Conservation (phyloP, 768 basidiomycete genomes). For the Amanita phalloides region DNA sequence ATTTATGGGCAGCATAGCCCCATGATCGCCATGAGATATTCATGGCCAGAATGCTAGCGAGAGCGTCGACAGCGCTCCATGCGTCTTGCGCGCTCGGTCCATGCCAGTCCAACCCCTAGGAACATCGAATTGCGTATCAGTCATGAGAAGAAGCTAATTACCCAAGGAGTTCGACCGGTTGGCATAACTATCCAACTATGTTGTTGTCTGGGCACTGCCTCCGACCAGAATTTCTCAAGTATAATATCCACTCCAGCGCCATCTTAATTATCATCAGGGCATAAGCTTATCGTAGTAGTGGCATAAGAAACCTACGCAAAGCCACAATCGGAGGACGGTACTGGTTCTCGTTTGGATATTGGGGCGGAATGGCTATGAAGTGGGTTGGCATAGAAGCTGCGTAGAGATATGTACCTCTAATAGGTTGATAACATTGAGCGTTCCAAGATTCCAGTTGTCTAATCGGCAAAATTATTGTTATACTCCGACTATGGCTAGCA, state of each 20-base stretch:
- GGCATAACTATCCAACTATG: conserved; percentile 74
- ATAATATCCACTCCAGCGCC: conserved; percentile 80
- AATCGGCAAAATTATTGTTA: conserved; percentile 28
- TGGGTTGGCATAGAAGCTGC: conserved; percentile 40
- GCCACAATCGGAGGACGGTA: conserved; percentile 46
- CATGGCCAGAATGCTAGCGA: conserved; percentile 33
- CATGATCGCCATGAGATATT: conserved; percentile 28
- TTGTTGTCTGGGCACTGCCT: conserved; percentile 46
- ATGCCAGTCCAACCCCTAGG: conserved; percentile 87
- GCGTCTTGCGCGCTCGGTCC: conserved; percentile 70
- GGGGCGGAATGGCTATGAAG: conserved; percentile 52
- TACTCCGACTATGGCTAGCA: conserved; percentile 8
- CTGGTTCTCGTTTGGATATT: conserved; percentile 15
- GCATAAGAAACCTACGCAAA: conserved; percentile 36
- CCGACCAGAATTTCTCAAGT: conserved; percentile 43
- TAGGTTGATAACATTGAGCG: conserved; percentile 18
- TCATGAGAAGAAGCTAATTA: conserved; percentile 15
- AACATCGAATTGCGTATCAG: background rate
- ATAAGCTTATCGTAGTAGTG: background rate
- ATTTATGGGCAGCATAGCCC: conserved; percentile 24
- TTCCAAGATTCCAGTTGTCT: conserved; percentile 35
- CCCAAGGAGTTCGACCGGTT: conserved; percentile 80
- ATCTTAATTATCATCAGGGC: conserved; percentile 31
- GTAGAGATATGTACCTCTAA: conserved; percentile 52
- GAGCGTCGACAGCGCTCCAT: conserved; percentile 49